Percentiles rank a stretch among this genome's conserved stretches.
Evolutionary conservation across 139 green algal genomes (phyloP).

Genomic region (Yamagishiella unicocca): DNA sequence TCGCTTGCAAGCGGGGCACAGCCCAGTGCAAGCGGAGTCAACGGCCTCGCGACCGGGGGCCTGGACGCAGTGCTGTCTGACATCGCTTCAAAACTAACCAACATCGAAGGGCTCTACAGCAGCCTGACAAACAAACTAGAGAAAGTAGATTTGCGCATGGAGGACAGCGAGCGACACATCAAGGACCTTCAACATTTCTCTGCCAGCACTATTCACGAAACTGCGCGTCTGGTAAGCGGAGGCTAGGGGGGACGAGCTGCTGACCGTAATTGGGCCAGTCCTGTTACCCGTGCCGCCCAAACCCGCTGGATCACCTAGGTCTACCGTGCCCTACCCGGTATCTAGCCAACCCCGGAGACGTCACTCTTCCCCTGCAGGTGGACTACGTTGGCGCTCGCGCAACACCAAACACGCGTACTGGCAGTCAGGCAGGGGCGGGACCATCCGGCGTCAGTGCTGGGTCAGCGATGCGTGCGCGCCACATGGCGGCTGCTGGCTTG

Average conservation of each 20-base stretch:
- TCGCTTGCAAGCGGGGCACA: neutral
- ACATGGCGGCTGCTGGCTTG: neutral
- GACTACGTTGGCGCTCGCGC: conserved; percentile 21
- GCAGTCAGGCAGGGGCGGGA: neutral
- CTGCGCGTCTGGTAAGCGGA: conserved; percentile 45
- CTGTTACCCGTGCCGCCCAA: too few species aligned
- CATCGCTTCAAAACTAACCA: conserved; percentile 19
- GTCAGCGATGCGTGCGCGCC: neutral
- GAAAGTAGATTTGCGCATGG: conserved; percentile 28
- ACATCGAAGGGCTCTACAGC: conserved; percentile 46
- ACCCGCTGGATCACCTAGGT: too few species aligned
- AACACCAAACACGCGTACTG: neutral
- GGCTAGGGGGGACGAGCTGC: neutral
- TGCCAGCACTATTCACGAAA: conserved; percentile 45
- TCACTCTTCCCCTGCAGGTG: too few species aligned
- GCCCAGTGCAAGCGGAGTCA: neutral
- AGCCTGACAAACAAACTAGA: conserved; percentile 10
- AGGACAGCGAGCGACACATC: conserved; percentile 41
- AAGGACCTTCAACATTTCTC: conserved; percentile 54
- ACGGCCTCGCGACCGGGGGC: neutral
- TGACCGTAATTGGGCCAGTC: too few species aligned
- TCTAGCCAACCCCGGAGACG: too few species aligned
- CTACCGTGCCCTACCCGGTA: too few species aligned
- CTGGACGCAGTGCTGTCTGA: conserved; percentile 39
- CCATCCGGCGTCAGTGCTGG: neutral